Evolutionary conservation across 192 early-diverging fungal genomes (phyloP), one percentile per base, ranked within the genome.

Genomic region (Irineochytrium annulatum): DNA sequence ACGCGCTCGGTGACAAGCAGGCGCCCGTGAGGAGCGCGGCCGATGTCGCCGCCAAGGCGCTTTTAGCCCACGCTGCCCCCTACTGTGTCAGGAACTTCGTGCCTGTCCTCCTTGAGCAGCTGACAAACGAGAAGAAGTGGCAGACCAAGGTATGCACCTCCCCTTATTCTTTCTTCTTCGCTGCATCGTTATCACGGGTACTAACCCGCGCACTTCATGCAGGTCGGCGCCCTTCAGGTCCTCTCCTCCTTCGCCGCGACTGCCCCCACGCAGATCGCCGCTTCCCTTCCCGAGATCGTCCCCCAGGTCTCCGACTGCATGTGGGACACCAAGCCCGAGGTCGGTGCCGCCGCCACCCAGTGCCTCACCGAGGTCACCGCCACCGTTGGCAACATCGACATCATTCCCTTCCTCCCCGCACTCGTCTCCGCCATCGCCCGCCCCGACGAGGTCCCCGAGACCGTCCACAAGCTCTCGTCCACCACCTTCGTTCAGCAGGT

Each of bases 241-340:
- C 63, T 81, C 56, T 69, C 65, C 28, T 48, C 54, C 29, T 62
- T 81, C 52, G 64, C 76, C 14, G 71, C 74, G 44, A 68, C 72
- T 59, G 65, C 73, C 32, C 66, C 79, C 35, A 64, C 64, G 60
- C 79, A 81, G 59, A 69, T 80, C 33, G 69, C 63, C 52, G 57
- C 65, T 17, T 60, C 60, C 48, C 62, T 82, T 6, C 73, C 77
- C 31, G 74, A 85, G 41, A 82, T 91, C 58, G 79, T 89, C 32
- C 87, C 87, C 43, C 74, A 76, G 53, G 78, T 91, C 63, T 87
- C 83, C 44, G 82, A 86, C 60, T 77, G 77, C 54, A 88, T 91
- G 81, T 87, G 87, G 83, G 90, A 89, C 73, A 88, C 87, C 57
- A 90, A 90, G 77, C 76, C 84, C 43, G 86, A 88, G 63, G 77